A percentile compares a stretch with the other conserved stretches of the same genome.
phyloP scores from a whole-genome alignment of 2,329 filamentous ascomycete genomes.

The Lachnellula hyalina region DNA sequence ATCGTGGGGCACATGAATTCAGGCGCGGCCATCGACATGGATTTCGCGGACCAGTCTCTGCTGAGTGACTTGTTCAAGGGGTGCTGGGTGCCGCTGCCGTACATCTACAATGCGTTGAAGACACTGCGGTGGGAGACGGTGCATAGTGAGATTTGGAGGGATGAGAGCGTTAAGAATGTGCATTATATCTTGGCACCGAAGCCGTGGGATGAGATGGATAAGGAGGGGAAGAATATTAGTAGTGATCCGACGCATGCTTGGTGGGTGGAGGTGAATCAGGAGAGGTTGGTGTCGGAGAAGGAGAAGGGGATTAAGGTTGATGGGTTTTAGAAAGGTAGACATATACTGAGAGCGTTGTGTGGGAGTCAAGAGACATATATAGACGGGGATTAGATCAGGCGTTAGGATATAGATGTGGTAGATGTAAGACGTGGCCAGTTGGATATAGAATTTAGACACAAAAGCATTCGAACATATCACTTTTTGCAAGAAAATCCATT shows the following conservation, averaged over 20 bases:
- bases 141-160: conserved; percentile 52
- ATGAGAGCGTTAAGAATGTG: conserved; percentile 53
- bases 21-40: conserved; percentile 41
- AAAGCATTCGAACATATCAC: neutral
- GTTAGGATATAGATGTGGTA: neutral
- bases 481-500: neutral
- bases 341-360: neutral
- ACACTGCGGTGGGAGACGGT: conserved; percentile 49
- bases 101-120: conserved; percentile 59
- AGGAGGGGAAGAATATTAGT: conserved; percentile 36
- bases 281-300: conserved; percentile 33
- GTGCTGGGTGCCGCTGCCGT: conserved; percentile 54
- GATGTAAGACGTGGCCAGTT: neutral
- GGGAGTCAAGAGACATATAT: neutral
- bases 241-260: conserved; percentile 46
- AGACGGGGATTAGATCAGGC: neutral
- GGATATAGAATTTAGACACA: neutral
- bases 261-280: conserved; percentile 48
- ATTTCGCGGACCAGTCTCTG: conserved; percentile 56
- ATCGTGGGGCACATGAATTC: conserved; percentile 47
- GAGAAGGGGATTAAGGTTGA: conserved; percentile 26
- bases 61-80: conserved; percentile 50
- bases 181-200: conserved; percentile 59
- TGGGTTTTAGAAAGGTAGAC: conserved; percentile 19
- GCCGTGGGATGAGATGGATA: conserved; percentile 52